Conservation (phyloP, 2,329 filamentous ascomycete genomes). For the Pseudogymnoascus sp. region DNA sequence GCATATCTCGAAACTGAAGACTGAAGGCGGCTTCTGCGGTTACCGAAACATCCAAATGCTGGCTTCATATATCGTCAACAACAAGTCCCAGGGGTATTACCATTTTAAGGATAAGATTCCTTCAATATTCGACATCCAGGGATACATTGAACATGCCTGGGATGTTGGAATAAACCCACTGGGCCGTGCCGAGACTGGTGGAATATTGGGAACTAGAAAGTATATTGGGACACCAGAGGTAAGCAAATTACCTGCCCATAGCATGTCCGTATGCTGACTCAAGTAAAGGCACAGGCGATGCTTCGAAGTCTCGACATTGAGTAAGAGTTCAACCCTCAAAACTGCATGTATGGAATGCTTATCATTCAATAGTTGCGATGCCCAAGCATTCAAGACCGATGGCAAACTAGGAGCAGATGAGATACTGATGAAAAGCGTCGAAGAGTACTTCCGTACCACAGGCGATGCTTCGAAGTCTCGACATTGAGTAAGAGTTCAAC, state of each 20-base stretch:
- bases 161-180: constrained; percentile 71
- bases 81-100: constrained; percentile 48
- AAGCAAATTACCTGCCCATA: constrained; percentile 20
- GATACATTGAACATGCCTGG: constrained; percentile 83
- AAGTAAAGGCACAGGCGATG: constrained; percentile 64
- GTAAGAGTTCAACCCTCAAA: constrained; percentile 34
- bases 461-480: constrained; percentile 60
- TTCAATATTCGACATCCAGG: constrained; percentile 73
- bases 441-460: constrained; percentile 68
- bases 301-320: constrained; percentile 62
- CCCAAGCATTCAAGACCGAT: constrained; percentile 50
- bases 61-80: constrained; percentile 65
- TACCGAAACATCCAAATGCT: constrained; percentile 95
- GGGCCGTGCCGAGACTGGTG: constrained; percentile 74
- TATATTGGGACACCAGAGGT: constrained; percentile 93
- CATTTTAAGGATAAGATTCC: constrained; percentile 58
- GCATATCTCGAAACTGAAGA: constrained; percentile 75
- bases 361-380: constrained; percentile 46
- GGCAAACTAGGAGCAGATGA: constrained; percentile 26
- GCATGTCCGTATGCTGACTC: constrained; percentile 1
- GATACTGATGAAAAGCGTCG: constrained; percentile 59
- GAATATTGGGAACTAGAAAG: constrained; percentile 80
- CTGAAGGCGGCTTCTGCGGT: constrained; percentile 84
- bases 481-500: constrained; percentile 49
- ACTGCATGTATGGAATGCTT: background rate